Base-by-base conservation (phyloP, 805 yeast species). In the Metschnikowia koreensis region DNA sequence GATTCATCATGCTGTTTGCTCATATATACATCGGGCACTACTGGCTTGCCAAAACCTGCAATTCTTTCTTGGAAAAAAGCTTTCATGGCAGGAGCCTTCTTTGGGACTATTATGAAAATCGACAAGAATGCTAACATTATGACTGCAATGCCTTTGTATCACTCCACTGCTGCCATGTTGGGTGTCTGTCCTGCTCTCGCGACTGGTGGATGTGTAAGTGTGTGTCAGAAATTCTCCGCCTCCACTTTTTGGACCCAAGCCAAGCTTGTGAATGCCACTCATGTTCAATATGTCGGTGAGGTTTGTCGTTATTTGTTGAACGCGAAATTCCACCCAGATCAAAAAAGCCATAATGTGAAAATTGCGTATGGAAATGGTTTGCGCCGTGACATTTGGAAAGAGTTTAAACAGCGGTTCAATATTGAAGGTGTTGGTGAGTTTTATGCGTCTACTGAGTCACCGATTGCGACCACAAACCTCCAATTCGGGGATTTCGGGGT, bases 111-210 rank as follows among this genome's bases (percentile, higher is more conserved):
- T 40, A 79, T 87, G 72, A 79, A 82, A 53, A 75, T 89, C 58
- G 67, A 72, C n/a, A 55, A 67, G 6, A 65, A 72, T 4, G 81
- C 87, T 13, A 80, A 77, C 11, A 84, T 89, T 9, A 87, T 87
- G 71, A 89, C 97, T 0, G 89, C 97, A 1, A 92, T 92, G 98
- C 98, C 98, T 1, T 73, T 93, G 54, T 92, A 93, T 65, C 98
- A 92, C 67, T 89, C 97, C 0, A 92, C 97, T 0, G 97, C 97
- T 3, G 87, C 97, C 0, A 79, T 90, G 68, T 70, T 92, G 49
- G 97, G 97, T 11, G 82, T 86, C 6, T 76, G 92, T 62, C 91
- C 96, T 0, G 75, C 85, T 0, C 60, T 78, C 31, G 63, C 68
- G 5, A 73, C 70, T 41, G 96, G 96, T 46, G 94, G 87, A 0